Base-by-base conservation (phyloP, 2,329 filamentous ascomycete species). In the Ophiostoma tasmaniense region DNA sequence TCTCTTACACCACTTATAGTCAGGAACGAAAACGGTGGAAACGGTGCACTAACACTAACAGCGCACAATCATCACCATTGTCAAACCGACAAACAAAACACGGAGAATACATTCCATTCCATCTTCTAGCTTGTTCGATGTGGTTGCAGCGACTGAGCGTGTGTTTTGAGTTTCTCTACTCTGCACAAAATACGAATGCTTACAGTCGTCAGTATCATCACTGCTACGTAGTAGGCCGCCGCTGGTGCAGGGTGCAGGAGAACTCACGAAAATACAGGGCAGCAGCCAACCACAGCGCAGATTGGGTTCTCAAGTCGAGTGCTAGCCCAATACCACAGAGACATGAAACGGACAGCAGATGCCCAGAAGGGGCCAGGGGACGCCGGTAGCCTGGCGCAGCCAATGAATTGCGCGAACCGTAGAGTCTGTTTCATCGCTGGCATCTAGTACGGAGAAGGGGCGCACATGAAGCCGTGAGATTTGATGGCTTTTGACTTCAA, bases 371-470 rank as follows among this genome's bases (percentile, higher is more conserved):
- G 61, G 61, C 33, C 33, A 62, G 59, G 28, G 61, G 30, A 62
- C 59, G 28, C 25, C 13, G 61, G 14, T 33, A 37, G 30, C n/a
- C 33, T 22, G 61, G 30, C 61, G 33, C 30, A 64, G 20, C 61
- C 61, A 64, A 64, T 64, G 20, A 17, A 11, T 62, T 22, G 35
- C 14, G 30, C 20, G 61, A 22, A 64, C 8, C 35, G 59, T 25
- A 22, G 20, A 13, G 30, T 22, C 61, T 64, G 61, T 64, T 64
- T 64, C 61, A 37, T 35, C 30, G 33, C 20, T 62, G 30, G 13
- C 33, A 37, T 62, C 37, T 39, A 62, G 59, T 62, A 62, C 59
- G 59, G 59, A 62, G 59, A 33, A 55, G 50, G 50, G 50, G 50
- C 50, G 22, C 22, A 25, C 50, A 55, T 55, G 50, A 22, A 55